Evolutionary conservation across 345 rosid genomes (phyloP).

Genomic region (Eucalyptus victrix): DNA sequence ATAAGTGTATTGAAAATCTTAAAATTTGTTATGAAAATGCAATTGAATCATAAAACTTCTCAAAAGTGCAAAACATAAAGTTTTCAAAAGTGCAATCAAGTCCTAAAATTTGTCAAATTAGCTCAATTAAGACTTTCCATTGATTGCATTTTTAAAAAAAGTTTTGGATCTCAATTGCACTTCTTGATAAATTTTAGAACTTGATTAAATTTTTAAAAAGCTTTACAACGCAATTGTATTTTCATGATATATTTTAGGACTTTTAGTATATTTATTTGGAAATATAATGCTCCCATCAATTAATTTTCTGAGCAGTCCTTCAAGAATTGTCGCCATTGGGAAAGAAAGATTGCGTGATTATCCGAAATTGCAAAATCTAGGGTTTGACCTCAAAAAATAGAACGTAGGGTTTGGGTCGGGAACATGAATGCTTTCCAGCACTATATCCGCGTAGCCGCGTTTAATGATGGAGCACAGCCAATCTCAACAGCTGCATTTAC

Average conservation of each 20-base stretch:
- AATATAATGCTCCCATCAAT: not conserved
- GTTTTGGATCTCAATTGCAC: no score
- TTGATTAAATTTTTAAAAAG: no score
- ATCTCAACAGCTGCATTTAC: not conserved
- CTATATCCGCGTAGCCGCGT: not conserved
- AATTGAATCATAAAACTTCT: accelerated
- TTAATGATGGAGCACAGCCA: not conserved
- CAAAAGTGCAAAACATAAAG: accelerated
- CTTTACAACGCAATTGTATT: accelerated
- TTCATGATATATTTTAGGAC: no score
- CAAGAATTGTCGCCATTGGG: not conserved
- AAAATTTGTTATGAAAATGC: accelerated
- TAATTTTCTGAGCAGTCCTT: not conserved
- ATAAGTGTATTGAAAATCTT: not conserved
- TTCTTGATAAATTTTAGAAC: no score
- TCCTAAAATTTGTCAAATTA: accelerated
- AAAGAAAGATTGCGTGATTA: not conserved
- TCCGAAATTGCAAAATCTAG: not conserved
- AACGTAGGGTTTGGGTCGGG: not conserved
- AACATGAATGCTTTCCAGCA: not conserved
- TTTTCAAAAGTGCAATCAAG: accelerated
- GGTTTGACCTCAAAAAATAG: not conserved
- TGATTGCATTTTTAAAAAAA: no score
- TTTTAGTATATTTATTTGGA: accelerated
- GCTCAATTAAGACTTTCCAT: no score